Conservation (phyloP, 495 filamentous ascomycete genomes). For the Zalerion maritima region DNA sequence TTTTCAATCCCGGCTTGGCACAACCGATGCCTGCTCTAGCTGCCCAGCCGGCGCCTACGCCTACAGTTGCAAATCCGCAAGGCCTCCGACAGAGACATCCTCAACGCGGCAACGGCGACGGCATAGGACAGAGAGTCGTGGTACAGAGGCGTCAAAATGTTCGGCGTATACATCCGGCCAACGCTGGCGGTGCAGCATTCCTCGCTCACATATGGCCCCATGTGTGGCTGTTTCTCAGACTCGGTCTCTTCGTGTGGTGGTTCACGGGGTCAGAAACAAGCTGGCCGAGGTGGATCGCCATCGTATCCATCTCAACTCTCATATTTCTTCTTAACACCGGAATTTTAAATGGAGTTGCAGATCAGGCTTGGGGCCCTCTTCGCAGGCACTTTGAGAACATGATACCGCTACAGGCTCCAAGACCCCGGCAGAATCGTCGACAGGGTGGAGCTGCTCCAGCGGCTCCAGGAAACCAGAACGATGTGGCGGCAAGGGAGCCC, state of each 20-base stretch:
- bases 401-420: constrained; percentile 38
- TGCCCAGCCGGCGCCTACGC: too few relatives aligned
- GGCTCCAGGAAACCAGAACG: constrained; percentile 1
- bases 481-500: constrained; percentile 14
- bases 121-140: too few relatives aligned
- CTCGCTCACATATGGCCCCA: constrained; percentile 39
- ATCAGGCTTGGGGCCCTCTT: constrained; percentile 44
- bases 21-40: constrained; percentile 11
- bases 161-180: constrained; percentile 14
- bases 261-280: constrained; percentile 55
- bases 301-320: constrained; percentile 41
- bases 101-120: too few relatives aligned
- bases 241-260: constrained; percentile 66
- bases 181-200: constrained; percentile 29
- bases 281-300: constrained; percentile 53
- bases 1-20: constrained; percentile 3
- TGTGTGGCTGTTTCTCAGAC: constrained; percentile 64
- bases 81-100: too few relatives aligned
- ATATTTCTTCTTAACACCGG: constrained; percentile 54
- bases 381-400: constrained; percentile 58
- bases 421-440: constrained; percentile 8
- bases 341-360: constrained; percentile 40
- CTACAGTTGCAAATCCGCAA: too few relatives aligned
- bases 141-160: constrained; percentile 1
- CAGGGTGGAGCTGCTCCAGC: constrained; percentile 4